phyloP scores from a whole-genome alignment of 164 flowering plant genomes.

The Houttuynia cordata region DNA sequence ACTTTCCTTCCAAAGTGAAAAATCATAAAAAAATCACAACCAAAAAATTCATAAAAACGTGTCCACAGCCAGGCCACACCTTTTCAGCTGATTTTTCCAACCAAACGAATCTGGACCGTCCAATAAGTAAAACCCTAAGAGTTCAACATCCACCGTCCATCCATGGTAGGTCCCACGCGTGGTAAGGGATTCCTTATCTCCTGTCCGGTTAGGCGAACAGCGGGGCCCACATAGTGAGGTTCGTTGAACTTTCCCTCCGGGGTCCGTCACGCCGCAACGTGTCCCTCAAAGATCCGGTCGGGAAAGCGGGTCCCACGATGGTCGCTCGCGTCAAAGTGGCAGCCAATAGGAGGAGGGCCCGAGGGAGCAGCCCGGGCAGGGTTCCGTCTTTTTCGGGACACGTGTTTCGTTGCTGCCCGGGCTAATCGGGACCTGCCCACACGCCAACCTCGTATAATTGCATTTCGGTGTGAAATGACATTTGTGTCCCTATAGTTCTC shows the following conservation, averaged over 20 bases:
- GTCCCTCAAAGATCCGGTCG: neutral
- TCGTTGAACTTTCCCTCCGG: neutral
- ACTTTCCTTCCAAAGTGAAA: too few species aligned
- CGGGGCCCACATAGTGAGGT: neutral
- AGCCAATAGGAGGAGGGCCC: neutral
- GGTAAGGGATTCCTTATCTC: neutral
- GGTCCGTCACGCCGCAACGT: neutral
- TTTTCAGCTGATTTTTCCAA: too few species aligned
- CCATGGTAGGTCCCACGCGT: neutral
- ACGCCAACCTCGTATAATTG: slow-evolving; percentile 2
- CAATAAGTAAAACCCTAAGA: neutral
- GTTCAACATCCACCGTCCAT: neutral
- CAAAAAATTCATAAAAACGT: neutral
- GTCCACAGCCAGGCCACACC: neutral
- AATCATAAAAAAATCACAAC: too few species aligned
- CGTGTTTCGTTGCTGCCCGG: neutral
- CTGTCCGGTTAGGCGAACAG: neutral
- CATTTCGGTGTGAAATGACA: too few species aligned
- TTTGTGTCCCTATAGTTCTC: too few species aligned
- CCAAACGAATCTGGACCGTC: neutral
- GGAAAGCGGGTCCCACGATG: neutral
- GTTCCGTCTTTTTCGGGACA: neutral
- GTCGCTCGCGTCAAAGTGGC: neutral
- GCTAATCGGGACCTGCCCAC: neutral
- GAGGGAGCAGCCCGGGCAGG: too few species aligned